phyloP scores from a whole-genome alignment of 2,329 filamentous ascomycete species.

The Ophiostoma sp. region DNA sequence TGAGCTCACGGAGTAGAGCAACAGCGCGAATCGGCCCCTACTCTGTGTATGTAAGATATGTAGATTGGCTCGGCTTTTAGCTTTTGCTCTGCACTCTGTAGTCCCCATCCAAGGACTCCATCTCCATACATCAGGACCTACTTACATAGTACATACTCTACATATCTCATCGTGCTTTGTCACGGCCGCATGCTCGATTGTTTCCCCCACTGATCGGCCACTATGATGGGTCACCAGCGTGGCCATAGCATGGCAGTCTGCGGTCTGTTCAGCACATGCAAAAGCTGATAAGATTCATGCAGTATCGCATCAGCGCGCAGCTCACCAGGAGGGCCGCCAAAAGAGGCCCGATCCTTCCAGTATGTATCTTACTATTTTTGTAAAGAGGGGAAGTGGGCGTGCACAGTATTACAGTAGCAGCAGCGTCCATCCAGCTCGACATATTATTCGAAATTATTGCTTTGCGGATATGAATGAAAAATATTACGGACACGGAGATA shows the following conservation, averaged over 20 bases:
- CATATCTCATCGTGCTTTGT: not conserved
- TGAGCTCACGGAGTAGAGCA: no score
- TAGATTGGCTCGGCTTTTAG: not conserved
- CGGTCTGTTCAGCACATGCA: not conserved
- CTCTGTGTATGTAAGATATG: no score
- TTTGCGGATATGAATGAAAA: not conserved
- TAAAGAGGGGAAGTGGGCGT: not conserved
- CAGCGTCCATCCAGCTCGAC: not conserved
- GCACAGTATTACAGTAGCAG: not conserved
- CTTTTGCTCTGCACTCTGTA: no score
- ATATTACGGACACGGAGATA: not conserved
- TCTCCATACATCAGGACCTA: not conserved
- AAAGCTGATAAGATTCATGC: not conserved
- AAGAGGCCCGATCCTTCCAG: not conserved
- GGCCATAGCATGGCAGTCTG: not conserved
- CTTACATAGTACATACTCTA: not conserved
- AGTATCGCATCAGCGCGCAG: not conserved
- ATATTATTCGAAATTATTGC: not conserved
- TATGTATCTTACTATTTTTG: no score
- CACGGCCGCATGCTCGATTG: conserved; percentile 15
- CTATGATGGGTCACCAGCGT: conserved; percentile 19
- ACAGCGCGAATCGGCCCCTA: not conserved
- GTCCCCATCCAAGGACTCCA: not conserved
- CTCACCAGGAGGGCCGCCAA: not conserved
- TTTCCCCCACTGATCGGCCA: conserved; percentile 26